phyloP scores from a whole-genome alignment of 2,329 filamentous ascomycete species.

The Sporothrix brunneoviolacea region DNA sequence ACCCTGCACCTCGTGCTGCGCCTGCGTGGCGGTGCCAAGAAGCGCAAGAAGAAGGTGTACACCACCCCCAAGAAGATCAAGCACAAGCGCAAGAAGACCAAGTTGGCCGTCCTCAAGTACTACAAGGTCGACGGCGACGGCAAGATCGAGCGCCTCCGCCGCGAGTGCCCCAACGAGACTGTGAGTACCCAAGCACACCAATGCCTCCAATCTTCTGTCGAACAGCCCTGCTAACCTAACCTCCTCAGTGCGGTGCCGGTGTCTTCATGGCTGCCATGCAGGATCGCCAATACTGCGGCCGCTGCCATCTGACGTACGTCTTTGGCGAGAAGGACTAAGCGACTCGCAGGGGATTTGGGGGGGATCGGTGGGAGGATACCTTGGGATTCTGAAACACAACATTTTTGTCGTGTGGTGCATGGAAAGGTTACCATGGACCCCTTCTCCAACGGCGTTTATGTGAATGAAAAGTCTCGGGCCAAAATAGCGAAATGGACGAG shows the following conservation, averaged over 20 bases:
- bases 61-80: conserved; percentile 99
- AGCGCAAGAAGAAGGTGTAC: conserved; percentile 99
- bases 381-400: conserved; percentile 13
- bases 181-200: conserved; percentile 48
- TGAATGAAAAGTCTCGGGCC: too few species aligned
- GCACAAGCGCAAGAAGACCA: conserved; percentile 99
- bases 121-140: conserved; percentile 99
- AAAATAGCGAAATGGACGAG: too few species aligned
- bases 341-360: conserved; percentile 16
- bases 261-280: conserved; percentile 99
- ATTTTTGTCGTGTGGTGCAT: conserved; percentile 12
- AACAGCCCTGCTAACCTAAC: neutral
- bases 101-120: conserved; percentile 99
- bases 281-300: conserved; percentile 95
- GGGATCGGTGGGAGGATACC: conserved; percentile 19
- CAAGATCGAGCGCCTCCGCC: conserved; percentile 98
- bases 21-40: conserved; percentile 98
- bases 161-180: conserved; percentile 90
- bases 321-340: conserved; percentile 57
- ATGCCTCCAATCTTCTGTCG: rapidly evolving
- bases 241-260: conserved; percentile 85
- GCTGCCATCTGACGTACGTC: conserved; percentile 67
- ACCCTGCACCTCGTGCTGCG: conserved; percentile 97
- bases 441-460: conserved; percentile 12
- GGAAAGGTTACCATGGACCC: conserved; percentile 14